phyloP scores from a whole-genome alignment of 2,329 filamentous ascomycete species.

The Penicillium sp. region DNA sequence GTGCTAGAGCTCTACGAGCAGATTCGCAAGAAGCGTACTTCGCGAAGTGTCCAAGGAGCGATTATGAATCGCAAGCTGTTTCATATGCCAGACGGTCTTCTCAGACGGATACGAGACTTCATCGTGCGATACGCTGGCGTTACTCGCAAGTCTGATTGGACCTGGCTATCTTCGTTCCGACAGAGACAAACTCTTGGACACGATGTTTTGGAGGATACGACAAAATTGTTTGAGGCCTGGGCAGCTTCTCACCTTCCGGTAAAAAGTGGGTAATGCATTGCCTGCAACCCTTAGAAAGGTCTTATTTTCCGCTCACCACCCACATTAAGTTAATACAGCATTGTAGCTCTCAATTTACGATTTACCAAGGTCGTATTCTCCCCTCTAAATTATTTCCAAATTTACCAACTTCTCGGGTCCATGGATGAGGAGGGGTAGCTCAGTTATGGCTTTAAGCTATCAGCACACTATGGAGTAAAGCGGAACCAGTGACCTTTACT shows the following conservation, averaged over 20 bases:
- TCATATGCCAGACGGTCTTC: slow-evolving; percentile 19
- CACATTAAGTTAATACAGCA: background rate
- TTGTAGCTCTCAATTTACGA: background rate
- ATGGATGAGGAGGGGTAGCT: no score
- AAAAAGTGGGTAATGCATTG: background rate
- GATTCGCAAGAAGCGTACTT: slow-evolving; percentile 17
- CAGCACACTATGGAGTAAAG: no score
- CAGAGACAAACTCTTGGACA: slow-evolving; percentile 12
- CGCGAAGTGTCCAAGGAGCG: slow-evolving; percentile 18
- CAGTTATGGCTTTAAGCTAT: no score
- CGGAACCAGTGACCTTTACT: background rate
- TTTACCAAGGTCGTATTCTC: no score
- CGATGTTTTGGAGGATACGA: slow-evolving; percentile 15
- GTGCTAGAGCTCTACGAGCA: slow-evolving; percentile 14
- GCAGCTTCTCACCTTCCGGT: background rate
- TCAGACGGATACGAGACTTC: slow-evolving; percentile 15
- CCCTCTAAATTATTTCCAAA: no score
- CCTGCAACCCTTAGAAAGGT: background rate
- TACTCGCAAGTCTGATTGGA: slow-evolving; percentile 20
- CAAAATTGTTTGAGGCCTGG: slow-evolving; percentile 3
- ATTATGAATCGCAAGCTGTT: slow-evolving; percentile 15
- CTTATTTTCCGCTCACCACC: background rate
- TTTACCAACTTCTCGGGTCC: no score
- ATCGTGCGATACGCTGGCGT: slow-evolving; percentile 4
- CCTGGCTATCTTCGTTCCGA: slow-evolving; percentile 12